A percentile compares a stretch with the other conserved stretches of the same genome.
These are phyloP conservation scores for Cladobotryum protrusum DNA, from an alignment of 2,329 filamentous ascomycete species.

Conservation along the genomic window DNA sequence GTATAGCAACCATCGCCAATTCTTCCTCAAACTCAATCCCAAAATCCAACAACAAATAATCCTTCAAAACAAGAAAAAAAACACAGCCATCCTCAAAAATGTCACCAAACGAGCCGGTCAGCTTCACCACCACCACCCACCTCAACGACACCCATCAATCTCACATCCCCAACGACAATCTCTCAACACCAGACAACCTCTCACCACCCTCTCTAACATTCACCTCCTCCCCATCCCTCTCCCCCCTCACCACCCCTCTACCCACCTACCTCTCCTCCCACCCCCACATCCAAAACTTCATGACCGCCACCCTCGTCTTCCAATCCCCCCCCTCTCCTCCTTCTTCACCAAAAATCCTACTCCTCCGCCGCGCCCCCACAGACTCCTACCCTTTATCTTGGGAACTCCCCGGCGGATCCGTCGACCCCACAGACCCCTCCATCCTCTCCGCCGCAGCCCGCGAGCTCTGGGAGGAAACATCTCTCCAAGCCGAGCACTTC, in stretches of 20 bases:
- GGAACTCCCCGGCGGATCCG: conserved; percentile 16
- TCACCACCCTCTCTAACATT: neutral
- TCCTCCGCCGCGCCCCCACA: conserved; percentile 14
- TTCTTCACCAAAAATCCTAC: neutral
- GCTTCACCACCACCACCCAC: too few species aligned
- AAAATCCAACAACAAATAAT: too few species aligned
- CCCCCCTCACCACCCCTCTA: conserved; percentile 4
- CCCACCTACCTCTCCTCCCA: conserved; percentile 10
- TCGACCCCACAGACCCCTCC: conserved; percentile 38
- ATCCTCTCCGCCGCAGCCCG: conserved; percentile 33
- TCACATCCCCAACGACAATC: too few species aligned
- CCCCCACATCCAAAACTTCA: conserved; percentile 15
- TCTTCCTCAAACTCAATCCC: too few species aligned
- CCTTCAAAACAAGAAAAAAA: neutral
- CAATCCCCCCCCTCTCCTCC: neutral
- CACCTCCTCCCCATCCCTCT: conserved; percentile 12
- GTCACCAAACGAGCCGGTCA: too few species aligned
- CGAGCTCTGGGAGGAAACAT: conserved; percentile 43
- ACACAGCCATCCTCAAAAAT: neutral
- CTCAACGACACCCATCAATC: too few species aligned
- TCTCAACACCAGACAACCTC: too few species aligned
- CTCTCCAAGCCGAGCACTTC: conserved; percentile 27
- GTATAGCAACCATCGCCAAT: too few species aligned
- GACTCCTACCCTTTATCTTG: conserved; percentile 17
- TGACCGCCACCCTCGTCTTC: conserved; percentile 17